These are phyloP conservation scores for Beauveria sp. DNA, from an alignment of 2,329 filamentous ascomycete species.

Conservation along the genomic window DNA sequence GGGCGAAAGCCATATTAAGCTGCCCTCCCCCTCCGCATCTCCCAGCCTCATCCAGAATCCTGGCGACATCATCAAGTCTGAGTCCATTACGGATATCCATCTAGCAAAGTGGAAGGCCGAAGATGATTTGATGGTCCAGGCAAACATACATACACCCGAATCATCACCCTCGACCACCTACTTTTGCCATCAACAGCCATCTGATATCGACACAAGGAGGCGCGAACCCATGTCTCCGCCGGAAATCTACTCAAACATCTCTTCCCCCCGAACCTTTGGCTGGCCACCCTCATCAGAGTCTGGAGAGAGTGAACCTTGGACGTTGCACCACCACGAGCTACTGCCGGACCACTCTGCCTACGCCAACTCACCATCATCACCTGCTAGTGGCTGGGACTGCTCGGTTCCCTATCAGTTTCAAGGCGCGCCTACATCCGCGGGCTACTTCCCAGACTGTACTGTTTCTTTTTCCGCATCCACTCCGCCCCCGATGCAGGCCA, in stretches of 20 bases:
- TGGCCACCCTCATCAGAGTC: slow-evolving; percentile 1
- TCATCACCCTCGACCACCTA: not conserved
- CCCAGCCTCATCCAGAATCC: not conserved
- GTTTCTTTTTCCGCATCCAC: not conserved
- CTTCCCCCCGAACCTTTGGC: not conserved
- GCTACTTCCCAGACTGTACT: not conserved
- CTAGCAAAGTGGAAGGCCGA: not conserved
- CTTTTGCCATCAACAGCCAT: not conserved
- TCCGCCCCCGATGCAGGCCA: slow-evolving; percentile 1
- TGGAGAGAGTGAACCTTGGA: slow-evolving; percentile 4
- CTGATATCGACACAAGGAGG: not conserved
- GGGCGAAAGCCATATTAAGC: not conserved
- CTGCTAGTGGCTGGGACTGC: not conserved
- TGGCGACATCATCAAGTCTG: not conserved
- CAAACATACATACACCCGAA: not conserved
- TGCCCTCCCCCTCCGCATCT: not conserved
- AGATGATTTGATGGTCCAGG: not conserved
- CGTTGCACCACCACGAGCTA: not conserved
- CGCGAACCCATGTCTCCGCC: slow-evolving; percentile 8
- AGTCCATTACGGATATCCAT: not conserved
- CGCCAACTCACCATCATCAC: not conserved
- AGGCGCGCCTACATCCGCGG: not conserved
- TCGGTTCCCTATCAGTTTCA: not conserved
- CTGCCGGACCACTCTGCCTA: not conserved
- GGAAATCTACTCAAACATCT: not conserved